phyloP scores from a whole-genome alignment of 179 eudicot species.

The Gypsophila paniculata region DNA sequence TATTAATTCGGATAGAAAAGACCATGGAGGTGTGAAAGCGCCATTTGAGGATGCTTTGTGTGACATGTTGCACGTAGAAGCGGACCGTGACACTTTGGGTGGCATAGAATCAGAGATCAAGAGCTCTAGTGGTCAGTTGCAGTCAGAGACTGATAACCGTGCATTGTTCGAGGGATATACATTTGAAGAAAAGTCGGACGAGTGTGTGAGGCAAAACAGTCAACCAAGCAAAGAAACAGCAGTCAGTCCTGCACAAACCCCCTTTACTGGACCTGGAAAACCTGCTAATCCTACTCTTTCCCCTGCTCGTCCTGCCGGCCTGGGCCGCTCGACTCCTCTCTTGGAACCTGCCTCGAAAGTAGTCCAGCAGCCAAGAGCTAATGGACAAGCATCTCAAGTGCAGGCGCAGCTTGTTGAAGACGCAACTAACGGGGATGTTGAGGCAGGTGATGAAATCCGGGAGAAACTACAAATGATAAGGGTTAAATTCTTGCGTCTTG shows the following conservation, averaged over 20 bases:
- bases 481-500: slow-evolving; percentile 88
- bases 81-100: too few species aligned
- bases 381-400: slow-evolving; percentile 52
- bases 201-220: too few species aligned
- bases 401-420: slow-evolving; percentile 61
- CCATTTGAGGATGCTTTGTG: slow-evolving; percentile 20
- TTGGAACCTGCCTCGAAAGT: slow-evolving; percentile 69
- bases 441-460: slow-evolving; percentile 83
- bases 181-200: too few species aligned
- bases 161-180: too few species aligned
- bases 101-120: too few species aligned
- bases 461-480: slow-evolving; percentile 95
- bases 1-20: slow-evolving; percentile 10
- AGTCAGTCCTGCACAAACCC: slow-evolving; percentile 30
- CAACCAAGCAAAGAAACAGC: slow-evolving; percentile 5
- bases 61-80: too few species aligned
- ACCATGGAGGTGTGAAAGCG: slow-evolving; percentile 10
- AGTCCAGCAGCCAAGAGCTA: slow-evolving; percentile 58
- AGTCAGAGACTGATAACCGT: too few species aligned
- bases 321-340: slow-evolving; percentile 72
- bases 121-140: too few species aligned
- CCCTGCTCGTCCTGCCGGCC: slow-evolving; percentile 76
- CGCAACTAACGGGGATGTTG: slow-evolving; percentile 58
- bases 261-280: slow-evolving; percentile 32
- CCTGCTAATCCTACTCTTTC: slow-evolving; percentile 39